Evolutionary conservation across 805 yeast species (phyloP), one percentile per base, ranked within the genome.

Genomic region (Jamesozyma gamospora): DNA sequence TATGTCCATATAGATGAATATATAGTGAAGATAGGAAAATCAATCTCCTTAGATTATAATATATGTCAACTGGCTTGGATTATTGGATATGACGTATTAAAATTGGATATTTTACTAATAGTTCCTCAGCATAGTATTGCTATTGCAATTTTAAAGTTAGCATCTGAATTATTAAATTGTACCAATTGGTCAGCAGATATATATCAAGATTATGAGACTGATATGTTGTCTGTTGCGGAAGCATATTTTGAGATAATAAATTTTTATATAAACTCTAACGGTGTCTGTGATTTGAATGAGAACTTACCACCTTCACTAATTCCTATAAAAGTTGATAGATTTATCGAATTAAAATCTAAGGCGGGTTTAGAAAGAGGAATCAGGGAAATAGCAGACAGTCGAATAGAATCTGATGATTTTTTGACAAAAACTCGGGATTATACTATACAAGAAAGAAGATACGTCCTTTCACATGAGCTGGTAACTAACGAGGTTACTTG

Each of bases 91-190:
- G 96, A 87, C 56, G 65, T 77, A 10, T 75, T 79, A 53, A 72
- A 77, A 40, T 76, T 94, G 2, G 84, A 82, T 28, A 66, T 81
- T 14, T 69, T 77, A 9, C 60, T 87, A 28, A 78, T 75, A 50
- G 70, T 75, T 8, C 92, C 95, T 1, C 78, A 84, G 3, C 90
- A 85, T 55, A 70, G 79, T 21, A 74, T 81, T 26, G 86, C 95
- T 0, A 53, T 84, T 38, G 82, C 85, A 3, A 70, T 75, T 24
- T 59, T 86, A 33, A 74, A 74, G 32, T 65, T 85, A 24, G 74
- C 90, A 1, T 65, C 69, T 32, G 75, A 74, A 49, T 49, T 79
- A 32, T 58, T 68, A 34, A 53, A 58, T 1, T 19, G 42, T 11
- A 32, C 42, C 15, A 28, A 42, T 17, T 50, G 53, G 54, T 45